Evolutionary conservation across 169 alveolate species (phyloP).

Genomic region (Eimeria praecox): DNA sequence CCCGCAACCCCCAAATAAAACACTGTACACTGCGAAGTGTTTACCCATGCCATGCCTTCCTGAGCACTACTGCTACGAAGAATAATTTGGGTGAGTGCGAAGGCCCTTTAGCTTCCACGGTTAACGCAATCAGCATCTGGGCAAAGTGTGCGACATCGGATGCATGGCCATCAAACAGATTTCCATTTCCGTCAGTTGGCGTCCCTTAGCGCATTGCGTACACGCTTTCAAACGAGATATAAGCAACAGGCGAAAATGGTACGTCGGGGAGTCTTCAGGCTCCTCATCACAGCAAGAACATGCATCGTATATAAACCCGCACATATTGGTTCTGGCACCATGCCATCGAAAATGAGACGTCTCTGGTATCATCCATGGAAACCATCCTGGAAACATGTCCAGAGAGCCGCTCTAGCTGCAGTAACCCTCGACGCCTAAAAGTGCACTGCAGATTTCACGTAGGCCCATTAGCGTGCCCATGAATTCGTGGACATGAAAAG

Average conservation of each 20-base stretch:
- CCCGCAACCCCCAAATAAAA: neutral
- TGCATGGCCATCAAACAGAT: neutral
- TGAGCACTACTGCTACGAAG: neutral
- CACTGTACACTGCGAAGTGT: neutral
- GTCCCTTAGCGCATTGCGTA: neutral
- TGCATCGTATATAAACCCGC: too few relatives aligned
- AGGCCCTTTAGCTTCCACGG: neutral
- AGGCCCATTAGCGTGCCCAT: neutral
- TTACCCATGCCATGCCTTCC: neutral
- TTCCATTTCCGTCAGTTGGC: neutral
- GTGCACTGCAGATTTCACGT: neutral
- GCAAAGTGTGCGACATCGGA: neutral
- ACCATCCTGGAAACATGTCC: too few relatives aligned
- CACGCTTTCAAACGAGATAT: neutral
- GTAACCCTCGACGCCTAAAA: neutral
- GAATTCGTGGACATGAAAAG: neutral
- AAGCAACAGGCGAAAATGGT: neutral
- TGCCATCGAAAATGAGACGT: too few relatives aligned
- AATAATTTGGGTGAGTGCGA: neutral
- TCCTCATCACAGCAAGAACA: too few relatives aligned
- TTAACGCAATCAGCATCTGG: neutral
- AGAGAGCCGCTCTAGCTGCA: too few relatives aligned
- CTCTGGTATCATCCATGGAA: too few relatives aligned
- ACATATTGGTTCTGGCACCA: too few relatives aligned
- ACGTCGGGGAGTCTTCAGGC: too few relatives aligned